Evolutionary conservation across 352 stramenopile species (phyloP), one percentile per base, ranked within the genome.

Genomic region (Phytophthora pluvialis): DNA sequence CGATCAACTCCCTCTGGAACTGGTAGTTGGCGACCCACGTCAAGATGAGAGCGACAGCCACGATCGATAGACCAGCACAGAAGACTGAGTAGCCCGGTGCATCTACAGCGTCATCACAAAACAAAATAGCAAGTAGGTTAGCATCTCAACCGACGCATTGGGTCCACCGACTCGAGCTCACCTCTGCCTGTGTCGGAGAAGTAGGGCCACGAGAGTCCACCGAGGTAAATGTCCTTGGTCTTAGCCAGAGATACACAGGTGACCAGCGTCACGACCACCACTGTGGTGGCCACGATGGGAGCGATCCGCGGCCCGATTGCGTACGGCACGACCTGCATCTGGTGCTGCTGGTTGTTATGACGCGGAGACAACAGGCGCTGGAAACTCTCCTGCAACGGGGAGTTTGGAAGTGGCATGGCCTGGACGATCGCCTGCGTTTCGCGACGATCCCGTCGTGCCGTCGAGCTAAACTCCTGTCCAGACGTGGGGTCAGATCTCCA

Each of bases 161-260:
- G 40, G 40, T 46, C 21, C 1, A 32, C 11, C 32, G 31, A 56
- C 6, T 38, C 13, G 11, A 13, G 42, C 44, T n/a, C 36, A 80
- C 72, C 72, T 53, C 76, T 70, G 43, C 69, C 73, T 40, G 78
- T 71, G 56, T 87, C 78, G 12, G 78, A 86, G 62, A 89, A 74
- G 64, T 84, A 89, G 16, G 77, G 80, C 77, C 77, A 87, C 3
- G 26, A 28, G 9, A 90, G 64, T 0, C 76, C 77, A 33, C 81
- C 81, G 3, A 76, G 61, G 52, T 88, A 89, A 11, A 67, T 72
- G 42, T 73, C 64, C 7, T 70, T 67, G 43, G 45, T 31, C 39
- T 78, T 85, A 35, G 73, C 51, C 39, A 86, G 70, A 15, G 54
- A 52, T 7, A 88, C 64, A 49, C 80, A 90, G 0, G 71, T 64